phyloP scores from a whole-genome alignment of 805 yeast genomes.

The Ascoidea rubescens region DNA sequence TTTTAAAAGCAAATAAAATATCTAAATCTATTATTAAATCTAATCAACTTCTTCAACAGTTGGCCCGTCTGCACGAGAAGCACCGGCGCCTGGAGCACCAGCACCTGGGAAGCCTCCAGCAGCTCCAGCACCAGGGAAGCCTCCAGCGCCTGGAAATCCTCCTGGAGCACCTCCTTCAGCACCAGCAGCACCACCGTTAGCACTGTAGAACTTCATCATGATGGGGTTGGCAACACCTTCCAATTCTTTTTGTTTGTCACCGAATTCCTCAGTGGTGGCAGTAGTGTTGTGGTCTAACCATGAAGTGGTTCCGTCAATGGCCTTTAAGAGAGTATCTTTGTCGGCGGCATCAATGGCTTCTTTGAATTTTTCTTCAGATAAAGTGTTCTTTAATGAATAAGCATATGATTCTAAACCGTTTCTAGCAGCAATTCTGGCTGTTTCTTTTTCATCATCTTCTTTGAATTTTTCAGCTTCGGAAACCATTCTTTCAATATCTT shows the following conservation, averaged over 20 bases:
- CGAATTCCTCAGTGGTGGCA: slow-evolving; percentile 85
- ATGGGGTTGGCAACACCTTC: slow-evolving; percentile 95
- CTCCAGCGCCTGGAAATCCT: slow-evolving; percentile 50
- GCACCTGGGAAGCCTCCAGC: slow-evolving; percentile 53
- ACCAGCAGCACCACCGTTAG: slow-evolving; percentile 60
- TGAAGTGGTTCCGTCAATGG: slow-evolving; percentile 69
- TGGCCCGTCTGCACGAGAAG: slow-evolving; percentile 33
- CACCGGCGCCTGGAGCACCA: slow-evolving; percentile 43
- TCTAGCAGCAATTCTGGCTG: slow-evolving; percentile 86
- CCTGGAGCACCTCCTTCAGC: slow-evolving; percentile 74
- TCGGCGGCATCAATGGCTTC: slow-evolving; percentile 69
- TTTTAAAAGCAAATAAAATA: too few relatives aligned
- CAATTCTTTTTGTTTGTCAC: slow-evolving; percentile 91
- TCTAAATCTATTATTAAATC: slow-evolving; percentile 10
- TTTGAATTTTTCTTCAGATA: slow-evolving; percentile 57
- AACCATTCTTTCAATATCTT: slow-evolving; percentile 96
- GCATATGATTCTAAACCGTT: slow-evolving; percentile 94
- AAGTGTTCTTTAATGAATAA: slow-evolving; percentile 80
- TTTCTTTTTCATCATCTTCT: slow-evolving; percentile 93
- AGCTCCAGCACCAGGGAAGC: slow-evolving; percentile 27
- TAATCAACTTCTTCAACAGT: slow-evolving; percentile 77
- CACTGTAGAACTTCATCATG: slow-evolving; percentile 92
- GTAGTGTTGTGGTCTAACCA: slow-evolving; percentile 93
- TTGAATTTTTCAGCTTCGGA: slow-evolving; percentile 95
- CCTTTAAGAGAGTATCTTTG: slow-evolving; percentile 62